These are phyloP conservation scores for Boletus sensibilis DNA, from an alignment of 768 basidiomycete species.

Conservation along the genomic window DNA sequence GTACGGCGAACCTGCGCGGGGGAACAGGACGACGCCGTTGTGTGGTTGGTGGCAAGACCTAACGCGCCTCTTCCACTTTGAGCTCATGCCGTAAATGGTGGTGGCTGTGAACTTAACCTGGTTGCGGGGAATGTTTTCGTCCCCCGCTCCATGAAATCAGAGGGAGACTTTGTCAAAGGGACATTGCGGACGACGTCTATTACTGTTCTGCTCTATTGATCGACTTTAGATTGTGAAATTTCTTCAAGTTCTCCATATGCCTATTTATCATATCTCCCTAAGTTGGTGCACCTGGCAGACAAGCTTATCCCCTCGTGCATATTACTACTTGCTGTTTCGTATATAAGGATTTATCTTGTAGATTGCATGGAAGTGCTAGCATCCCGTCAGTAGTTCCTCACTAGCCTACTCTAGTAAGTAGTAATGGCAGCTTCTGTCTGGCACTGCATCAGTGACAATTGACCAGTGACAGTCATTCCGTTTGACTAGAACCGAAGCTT, in stretches of 20 bases:
- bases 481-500: not conserved
- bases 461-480: not conserved
- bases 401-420: too few species aligned
- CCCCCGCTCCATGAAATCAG: not conserved
- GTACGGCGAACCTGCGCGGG: conserved; percentile 12
- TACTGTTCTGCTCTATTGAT: not conserved
- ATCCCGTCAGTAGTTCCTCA: not conserved
- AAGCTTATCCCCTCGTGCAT: too few species aligned
- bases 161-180: not conserved
- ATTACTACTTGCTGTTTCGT: not conserved
- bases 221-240: not conserved
- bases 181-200: too few species aligned
- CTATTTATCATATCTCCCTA: not conserved
- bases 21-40: conserved; percentile 19
- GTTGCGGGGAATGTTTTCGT: not conserved
- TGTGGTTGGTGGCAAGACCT: conserved; percentile 34
- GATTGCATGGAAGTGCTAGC: not conserved
- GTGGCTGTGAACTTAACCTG: conserved; percentile 31
- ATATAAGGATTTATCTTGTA: not conserved
- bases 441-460: not conserved
- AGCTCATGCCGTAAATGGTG: conserved; percentile 29
- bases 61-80: conserved; percentile 26
- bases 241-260: too few species aligned
- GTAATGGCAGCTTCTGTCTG: too few species aligned
- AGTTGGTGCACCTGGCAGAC: too few species aligned